Conservation (phyloP, 441 rosid genomes). For the Erodium texanum region DNA sequence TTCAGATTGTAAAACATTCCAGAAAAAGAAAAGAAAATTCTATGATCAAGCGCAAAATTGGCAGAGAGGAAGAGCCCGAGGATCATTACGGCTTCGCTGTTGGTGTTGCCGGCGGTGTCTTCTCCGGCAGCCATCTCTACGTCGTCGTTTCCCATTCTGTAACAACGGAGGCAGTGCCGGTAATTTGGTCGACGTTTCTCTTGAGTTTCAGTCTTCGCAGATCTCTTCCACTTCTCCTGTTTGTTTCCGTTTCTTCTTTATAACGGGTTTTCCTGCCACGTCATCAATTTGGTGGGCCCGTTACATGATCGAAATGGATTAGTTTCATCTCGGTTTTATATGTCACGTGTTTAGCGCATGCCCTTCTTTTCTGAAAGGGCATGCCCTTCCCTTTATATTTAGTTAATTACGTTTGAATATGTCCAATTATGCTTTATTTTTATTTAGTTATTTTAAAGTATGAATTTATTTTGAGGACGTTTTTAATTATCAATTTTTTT, state of each 20-base stretch:
- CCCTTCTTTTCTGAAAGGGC: too few relatives aligned
- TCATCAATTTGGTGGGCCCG: neutral
- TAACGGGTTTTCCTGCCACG: neutral
- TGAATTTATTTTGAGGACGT: too few relatives aligned
- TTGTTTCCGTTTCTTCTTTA: neutral
- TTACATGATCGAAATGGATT: too few relatives aligned
- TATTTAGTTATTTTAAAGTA: too few relatives aligned
- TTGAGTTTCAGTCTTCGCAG: neutral
- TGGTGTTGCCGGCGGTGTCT: neutral
- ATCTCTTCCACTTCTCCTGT: neutral
- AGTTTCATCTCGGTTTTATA: too few relatives aligned
- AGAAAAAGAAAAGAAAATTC: neutral
- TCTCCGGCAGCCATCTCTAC: conserved; percentile 5
- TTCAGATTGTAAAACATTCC: neutral
- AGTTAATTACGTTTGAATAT: too few relatives aligned
- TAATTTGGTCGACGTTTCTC: neutral
- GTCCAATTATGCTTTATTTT: too few relatives aligned
- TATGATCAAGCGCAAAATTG: neutral
- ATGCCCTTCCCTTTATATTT: too few relatives aligned
- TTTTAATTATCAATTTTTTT: too few relatives aligned
- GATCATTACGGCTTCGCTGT: neutral
- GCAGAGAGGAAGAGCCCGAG: neutral
- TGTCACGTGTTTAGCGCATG: too few relatives aligned
- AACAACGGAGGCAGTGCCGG: neutral
- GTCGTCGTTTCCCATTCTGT: neutral